These are phyloP conservation scores for Carpediemonas membranifera DNA, from an alignment of 78 protist species.

Conservation along the genomic window DNA sequence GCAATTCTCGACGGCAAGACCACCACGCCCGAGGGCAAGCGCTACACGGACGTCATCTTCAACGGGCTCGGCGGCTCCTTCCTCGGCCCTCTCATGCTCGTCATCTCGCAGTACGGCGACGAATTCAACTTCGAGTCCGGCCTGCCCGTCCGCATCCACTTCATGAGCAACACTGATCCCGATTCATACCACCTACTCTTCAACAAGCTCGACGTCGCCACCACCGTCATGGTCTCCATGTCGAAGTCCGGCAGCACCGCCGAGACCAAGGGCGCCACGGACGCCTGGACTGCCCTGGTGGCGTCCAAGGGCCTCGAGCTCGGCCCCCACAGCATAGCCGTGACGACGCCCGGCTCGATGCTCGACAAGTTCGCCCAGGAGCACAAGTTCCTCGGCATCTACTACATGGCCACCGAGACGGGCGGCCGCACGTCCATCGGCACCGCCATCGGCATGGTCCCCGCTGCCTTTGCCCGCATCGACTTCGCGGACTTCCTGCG, in stretches of 20 bases:
- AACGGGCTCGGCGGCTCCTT: constrained; percentile 54
- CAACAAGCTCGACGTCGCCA: neutral
- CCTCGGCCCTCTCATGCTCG: constrained; percentile 9
- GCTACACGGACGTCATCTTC: constrained; percentile 39
- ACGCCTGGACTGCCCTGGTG: constrained; percentile 11
- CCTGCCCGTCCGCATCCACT: constrained; percentile 33
- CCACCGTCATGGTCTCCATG: constrained; percentile 37
- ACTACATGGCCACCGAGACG: constrained; percentile 31
- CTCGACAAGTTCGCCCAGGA: constrained; percentile 27
- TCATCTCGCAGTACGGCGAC: constrained; percentile 17
- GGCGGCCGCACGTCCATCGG: constrained; percentile 42
- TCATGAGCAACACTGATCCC: constrained; percentile 46
- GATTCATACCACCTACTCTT: constrained; percentile 13
- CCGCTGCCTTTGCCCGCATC: constrained; percentile 42
- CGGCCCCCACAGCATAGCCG: constrained; percentile 32
- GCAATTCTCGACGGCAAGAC: constrained; percentile 2
- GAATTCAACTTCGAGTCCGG: neutral
- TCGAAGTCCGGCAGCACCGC: constrained; percentile 43
- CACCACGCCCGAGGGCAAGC: neutral
- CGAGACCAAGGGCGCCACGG: constrained; percentile 39
- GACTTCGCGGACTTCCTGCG: constrained; percentile 39
- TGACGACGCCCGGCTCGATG: constrained; percentile 33
- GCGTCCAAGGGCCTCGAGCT: neutral
- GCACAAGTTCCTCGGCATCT: constrained; percentile 5
- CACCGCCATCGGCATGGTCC: constrained; percentile 50